Evolutionary conservation across 2,329 filamentous ascomycete species (phyloP), one percentile per base, ranked within the genome.

Genomic region (Decorospora gaudefroyi): DNA sequence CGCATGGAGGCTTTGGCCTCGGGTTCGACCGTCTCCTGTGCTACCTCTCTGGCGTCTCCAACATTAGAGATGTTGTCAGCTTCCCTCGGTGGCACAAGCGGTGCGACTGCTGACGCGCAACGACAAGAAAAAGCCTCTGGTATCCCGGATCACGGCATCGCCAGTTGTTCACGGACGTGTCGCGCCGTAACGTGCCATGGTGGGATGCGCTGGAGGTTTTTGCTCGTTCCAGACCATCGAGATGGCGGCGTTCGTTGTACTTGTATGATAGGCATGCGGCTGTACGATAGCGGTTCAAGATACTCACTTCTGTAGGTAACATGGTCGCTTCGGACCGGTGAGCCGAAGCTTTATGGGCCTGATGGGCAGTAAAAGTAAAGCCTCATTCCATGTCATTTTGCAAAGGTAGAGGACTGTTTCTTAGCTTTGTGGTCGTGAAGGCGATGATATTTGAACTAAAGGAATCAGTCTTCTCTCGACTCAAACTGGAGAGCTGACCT

Each of bases 1-100:
- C 90, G 23, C 91, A 96, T 62, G 91, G 91, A 28, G 91, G 91
- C 1, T 96, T 95, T 66, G 91, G 91, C 2, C 70, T 96, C 43
- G 91, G 91, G 6, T 95, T 95, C 65, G 91, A 96, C 75, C 82
- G 91, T 42, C 78, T 96, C 52, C 72, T 96, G 58, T 85, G 86
- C 64, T 96, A 95, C 72, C 76, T 96, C 42, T 82, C 86, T 21
- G 90, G 90, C 7, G 83, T 92, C 26, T 80, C 82, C 53, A 95
- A 88, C 59, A 82, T 96, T 61, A 82, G 90, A 65, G 91, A 96
- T 69, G 82, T 90, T 16, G 87, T 95, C 42, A 82, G 88, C 18
- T 96, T 96, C 65, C 91, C 91, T 33, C 82, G 91, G 59, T 91
- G 79, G 79, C 55, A 76, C 70, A 70, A 80, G 65, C 59, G 81